A percentile compares a stretch with the other conserved stretches of the same genome.
These are phyloP conservation scores for Bidens hawaiensis DNA, from an alignment of 140 eudicot species.

Conservation along the genomic window DNA sequence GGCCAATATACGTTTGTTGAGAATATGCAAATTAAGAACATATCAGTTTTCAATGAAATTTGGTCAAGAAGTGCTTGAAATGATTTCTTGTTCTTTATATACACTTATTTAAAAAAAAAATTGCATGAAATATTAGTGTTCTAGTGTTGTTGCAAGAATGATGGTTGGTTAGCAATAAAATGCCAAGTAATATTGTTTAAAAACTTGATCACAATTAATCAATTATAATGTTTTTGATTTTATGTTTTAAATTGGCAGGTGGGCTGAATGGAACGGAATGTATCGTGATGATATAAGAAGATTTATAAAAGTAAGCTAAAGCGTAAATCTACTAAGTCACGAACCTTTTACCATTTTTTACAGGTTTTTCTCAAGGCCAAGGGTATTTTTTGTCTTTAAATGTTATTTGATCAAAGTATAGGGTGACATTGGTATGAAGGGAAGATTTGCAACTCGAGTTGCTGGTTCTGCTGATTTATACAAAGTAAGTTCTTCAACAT, in stretches of 20 bases:
- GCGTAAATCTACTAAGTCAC: neutral
- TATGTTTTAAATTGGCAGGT: slow-evolving; percentile 45
- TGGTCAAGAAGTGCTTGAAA: neutral
- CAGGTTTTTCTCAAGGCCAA: neutral
- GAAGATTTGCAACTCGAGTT: slow-evolving; percentile 83
- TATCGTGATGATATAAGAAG: slow-evolving; percentile 93
- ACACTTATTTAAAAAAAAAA: neutral
- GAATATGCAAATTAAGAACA: slow-evolving; percentile 10
- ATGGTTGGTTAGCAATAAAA: slow-evolving; percentile 15
- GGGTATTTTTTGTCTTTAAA: slow-evolving; percentile 12
- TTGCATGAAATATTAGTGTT: slow-evolving; percentile 7
- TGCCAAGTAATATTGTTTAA: neutral
- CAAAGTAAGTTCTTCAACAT: slow-evolving; percentile 47
- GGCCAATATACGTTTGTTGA: too few species aligned
- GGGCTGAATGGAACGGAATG: slow-evolving; percentile 99
- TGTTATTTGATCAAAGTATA: slow-evolving; percentile 23
- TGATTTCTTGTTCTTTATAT: neutral
- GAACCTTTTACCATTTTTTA: slow-evolving; percentile 1
- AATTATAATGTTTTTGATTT: neutral
- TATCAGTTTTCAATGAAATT: neutral
- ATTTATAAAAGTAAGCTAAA: slow-evolving; percentile 65
- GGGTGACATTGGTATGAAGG: slow-evolving; percentile 97
- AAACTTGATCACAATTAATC: neutral
- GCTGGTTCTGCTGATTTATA: slow-evolving; percentile 97
- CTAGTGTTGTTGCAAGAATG: slow-evolving; percentile 5